Evolutionary conservation across 106 monocot genomes (phyloP).

Genomic region (Acanthochlamys bracteata): DNA sequence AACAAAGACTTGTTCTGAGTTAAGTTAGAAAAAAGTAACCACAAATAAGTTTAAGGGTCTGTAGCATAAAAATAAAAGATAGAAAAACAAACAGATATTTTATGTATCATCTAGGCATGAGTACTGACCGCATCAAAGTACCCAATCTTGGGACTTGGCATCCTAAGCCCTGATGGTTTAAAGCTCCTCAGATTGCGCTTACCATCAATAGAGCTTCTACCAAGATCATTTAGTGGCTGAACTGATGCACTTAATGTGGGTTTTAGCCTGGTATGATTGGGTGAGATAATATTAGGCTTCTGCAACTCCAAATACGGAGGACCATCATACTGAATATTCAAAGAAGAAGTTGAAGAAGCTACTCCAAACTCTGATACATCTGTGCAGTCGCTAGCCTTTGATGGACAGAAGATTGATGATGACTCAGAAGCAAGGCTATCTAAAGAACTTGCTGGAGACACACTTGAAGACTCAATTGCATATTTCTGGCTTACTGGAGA

Average conservation of each 20-base stretch:
- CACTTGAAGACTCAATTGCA: conserved; percentile 4
- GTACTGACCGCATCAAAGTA: conserved; percentile 50
- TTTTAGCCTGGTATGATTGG: not conserved
- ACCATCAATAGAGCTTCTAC: conserved; percentile 1
- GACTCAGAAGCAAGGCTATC: conserved; percentile 35
- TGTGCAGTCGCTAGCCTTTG: conserved; percentile 9
- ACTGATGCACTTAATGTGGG: not conserved
- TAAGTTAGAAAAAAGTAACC: not conserved
- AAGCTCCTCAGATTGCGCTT: conserved; percentile 5
- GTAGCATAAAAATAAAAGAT: too few relatives aligned
- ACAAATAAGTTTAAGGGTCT: too few relatives aligned
- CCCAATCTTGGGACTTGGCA: conserved; percentile 55
- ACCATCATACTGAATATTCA: not conserved
- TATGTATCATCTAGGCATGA: too few relatives aligned
- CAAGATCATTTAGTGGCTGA: not conserved
- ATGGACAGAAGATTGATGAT: conserved; percentile 13
- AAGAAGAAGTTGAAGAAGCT: conserved; percentile 6
- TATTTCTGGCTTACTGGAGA: not conserved
- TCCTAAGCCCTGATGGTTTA: conserved; percentile 43
- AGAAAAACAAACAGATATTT: too few relatives aligned
- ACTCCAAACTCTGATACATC: not conserved
- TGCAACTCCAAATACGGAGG: conserved; percentile 2
- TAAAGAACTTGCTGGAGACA: conserved; percentile 39
- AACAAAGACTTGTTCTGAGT: conserved; percentile 26
- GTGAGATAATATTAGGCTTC: not conserved